phyloP scores from a whole-genome alignment of 73 alveolate genomes.

The Paramecium primaurelia region DNA sequence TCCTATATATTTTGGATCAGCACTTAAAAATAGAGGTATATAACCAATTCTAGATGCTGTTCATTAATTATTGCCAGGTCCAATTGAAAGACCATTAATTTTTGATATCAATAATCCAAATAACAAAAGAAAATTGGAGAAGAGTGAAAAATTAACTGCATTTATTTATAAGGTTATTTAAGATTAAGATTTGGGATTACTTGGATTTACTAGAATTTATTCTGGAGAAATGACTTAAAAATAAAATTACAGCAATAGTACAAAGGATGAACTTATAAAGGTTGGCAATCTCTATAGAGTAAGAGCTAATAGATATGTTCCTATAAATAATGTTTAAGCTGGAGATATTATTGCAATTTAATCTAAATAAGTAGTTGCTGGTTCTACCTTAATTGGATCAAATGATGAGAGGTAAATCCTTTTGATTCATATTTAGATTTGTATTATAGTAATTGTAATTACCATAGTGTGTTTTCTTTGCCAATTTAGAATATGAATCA shows the following conservation, averaged over 20 bases:
- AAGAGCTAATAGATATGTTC: slow-evolving; percentile 80
- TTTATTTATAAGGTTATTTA: slow-evolving; percentile 79
- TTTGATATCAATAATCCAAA: slow-evolving; percentile 36
- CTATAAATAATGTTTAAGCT: slow-evolving; percentile 63
- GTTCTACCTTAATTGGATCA: not conserved
- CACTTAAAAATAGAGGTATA: slow-evolving; percentile 86
- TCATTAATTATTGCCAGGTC: slow-evolving; percentile 75
- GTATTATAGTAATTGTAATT: slow-evolving; percentile 69
- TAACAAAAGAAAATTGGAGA: not conserved
- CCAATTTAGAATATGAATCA: slow-evolving; percentile 76
- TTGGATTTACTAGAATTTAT: slow-evolving; percentile 80
- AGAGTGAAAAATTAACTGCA: slow-evolving; percentile 77
- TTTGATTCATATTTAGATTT: not conserved
- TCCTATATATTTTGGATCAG: slow-evolving; percentile 82
- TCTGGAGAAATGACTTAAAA: slow-evolving; percentile 3
- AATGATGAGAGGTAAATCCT: not conserved
- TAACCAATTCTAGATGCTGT: slow-evolving; percentile 83
- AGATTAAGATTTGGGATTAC: slow-evolving; percentile 74
- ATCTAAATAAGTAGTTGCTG: slow-evolving; percentile 48
- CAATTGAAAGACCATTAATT: slow-evolving; percentile 63
- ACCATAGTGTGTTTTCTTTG: slow-evolving; percentile 92
- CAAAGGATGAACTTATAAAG: slow-evolving; percentile 42
- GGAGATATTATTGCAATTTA: slow-evolving; percentile 90
- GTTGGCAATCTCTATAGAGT: slow-evolving; percentile 67
- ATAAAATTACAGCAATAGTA: not conserved